Conservation (phyloP, 2,329 filamentous ascomycete species). For the Exophiala mesophila region DNA sequence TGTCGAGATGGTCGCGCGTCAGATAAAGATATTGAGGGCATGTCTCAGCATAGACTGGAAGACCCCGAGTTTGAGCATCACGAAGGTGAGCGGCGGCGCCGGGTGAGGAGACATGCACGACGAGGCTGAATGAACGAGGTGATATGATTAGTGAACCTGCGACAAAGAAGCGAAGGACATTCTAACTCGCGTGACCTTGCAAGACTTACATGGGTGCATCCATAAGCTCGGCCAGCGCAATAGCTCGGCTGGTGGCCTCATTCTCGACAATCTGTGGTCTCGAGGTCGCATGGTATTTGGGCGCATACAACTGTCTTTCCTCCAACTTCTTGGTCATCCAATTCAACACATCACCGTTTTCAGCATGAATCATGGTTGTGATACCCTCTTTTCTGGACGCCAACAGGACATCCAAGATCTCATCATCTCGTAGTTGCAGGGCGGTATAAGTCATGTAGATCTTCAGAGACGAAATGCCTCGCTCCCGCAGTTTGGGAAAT, state of each 20-base stretch:
- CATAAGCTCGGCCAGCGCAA: conserved; percentile 46
- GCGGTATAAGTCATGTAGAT: conserved; percentile 46
- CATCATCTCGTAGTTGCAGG: conserved; percentile 37
- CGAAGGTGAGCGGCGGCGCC: conserved; percentile 47
- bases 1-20: conserved; percentile 44
- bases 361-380: conserved; percentile 48
- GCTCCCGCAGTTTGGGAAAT: conserved; percentile 35
- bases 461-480: conserved; percentile 42
- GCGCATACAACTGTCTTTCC: conserved; percentile 35
- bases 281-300: conserved; percentile 45
- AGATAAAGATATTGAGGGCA: conserved; percentile 57
- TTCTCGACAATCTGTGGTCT: conserved; percentile 45
- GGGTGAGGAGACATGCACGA: conserved; percentile 50
- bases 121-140: conserved; percentile 31
- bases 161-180: too few relatives aligned
- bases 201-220: conserved; percentile 43
- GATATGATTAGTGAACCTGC: too few relatives aligned
- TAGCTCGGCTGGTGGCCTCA: conserved; percentile 45
- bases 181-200: too few relatives aligned
- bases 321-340: conserved; percentile 41
- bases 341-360: conserved; percentile 45
- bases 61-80: conserved; percentile 45
- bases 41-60: conserved; percentile 54
- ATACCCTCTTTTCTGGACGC: conserved; percentile 41
- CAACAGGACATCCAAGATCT: conserved; percentile 48